These are phyloP conservation scores for Daedalea quercina DNA, from an alignment of 768 basidiomycete species.

Conservation along the genomic window DNA sequence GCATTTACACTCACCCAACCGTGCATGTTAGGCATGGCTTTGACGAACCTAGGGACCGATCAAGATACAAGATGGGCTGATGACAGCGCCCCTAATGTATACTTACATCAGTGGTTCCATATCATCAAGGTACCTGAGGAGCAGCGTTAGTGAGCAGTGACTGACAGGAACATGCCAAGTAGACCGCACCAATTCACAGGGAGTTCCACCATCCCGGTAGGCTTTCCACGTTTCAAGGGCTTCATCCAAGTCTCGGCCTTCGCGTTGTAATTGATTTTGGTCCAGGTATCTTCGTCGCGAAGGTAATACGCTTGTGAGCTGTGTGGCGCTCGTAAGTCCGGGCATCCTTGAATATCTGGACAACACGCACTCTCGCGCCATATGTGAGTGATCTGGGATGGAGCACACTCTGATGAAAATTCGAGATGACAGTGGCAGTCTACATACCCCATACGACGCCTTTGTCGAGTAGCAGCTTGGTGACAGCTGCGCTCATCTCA, in stretches of 20 bases:
- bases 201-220: constrained; percentile 57
- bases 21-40: constrained; percentile 59
- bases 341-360: neutral
- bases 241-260: constrained; percentile 69
- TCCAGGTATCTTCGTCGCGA: constrained; percentile 64
- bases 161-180: too few relatives aligned
- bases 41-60: constrained; percentile 51
- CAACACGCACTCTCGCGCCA: constrained; percentile 39
- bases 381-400: constrained; percentile 46
- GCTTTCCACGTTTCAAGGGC: constrained; percentile 55
- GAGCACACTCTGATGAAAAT: neutral
- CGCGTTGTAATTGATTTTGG: constrained; percentile 61
- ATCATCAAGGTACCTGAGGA: constrained; percentile 57
- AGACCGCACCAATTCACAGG: constrained; percentile 58
- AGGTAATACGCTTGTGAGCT: constrained; percentile 63
- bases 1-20: constrained; percentile 44
- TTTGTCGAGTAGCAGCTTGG: constrained; percentile 55
- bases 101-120: constrained; percentile 64
- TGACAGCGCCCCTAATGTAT: neutral
- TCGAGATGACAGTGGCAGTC: neutral
- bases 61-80: neutral
- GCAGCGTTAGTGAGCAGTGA: neutral
- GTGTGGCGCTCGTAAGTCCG: neutral
- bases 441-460: constrained; percentile 67
- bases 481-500: constrained; percentile 67